Evolutionary conservation across 768 basidiomycete genomes (phyloP).

Genomic region (Tubosaeta sp.): DNA sequence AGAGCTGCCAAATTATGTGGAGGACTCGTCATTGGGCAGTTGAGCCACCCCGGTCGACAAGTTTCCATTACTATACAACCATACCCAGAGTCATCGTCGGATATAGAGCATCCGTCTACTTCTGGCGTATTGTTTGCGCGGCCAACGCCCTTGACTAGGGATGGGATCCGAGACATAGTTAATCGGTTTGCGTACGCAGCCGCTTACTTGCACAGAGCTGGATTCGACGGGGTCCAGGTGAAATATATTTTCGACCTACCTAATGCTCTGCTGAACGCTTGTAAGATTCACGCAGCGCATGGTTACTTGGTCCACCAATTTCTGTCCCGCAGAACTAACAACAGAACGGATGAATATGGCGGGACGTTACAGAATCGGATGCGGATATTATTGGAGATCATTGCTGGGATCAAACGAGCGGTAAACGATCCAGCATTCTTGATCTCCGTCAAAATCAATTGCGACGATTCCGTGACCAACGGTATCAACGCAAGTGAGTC

Average conservation of each 20-base stretch:
- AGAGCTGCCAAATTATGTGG: constrained; percentile 30
- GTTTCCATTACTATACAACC: constrained; percentile 34
- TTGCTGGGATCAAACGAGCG: constrained; percentile 39
- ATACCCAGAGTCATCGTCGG: constrained; percentile 33
- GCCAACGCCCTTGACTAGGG: constrained; percentile 37
- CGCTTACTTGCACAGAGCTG: constrained; percentile 48
- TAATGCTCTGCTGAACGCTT: background rate
- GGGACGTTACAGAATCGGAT: constrained; percentile 48
- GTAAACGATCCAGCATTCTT: constrained; percentile 32
- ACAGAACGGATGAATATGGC: constrained; percentile 53
- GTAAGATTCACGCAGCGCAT: constrained; percentile 41
- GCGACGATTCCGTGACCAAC: constrained; percentile 22
- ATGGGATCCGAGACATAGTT: constrained; percentile 49
- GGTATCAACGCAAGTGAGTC: constrained; percentile 34
- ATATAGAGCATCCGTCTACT: constrained; percentile 31
- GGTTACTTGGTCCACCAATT: constrained; percentile 48
- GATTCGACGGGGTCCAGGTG: constrained; percentile 65
- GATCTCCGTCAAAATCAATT: constrained; percentile 34
- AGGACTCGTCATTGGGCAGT: constrained; percentile 30
- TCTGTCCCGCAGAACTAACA: constrained; percentile 40
- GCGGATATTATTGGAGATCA: constrained; percentile 46
- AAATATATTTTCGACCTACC: background rate
- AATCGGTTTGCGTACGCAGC: constrained; percentile 52
- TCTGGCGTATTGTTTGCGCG: constrained; percentile 30
- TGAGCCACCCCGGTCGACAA: constrained; percentile 33